Conservation (phyloP, 352 stramenopile genomes). For the Phytophthora citricola region DNA sequence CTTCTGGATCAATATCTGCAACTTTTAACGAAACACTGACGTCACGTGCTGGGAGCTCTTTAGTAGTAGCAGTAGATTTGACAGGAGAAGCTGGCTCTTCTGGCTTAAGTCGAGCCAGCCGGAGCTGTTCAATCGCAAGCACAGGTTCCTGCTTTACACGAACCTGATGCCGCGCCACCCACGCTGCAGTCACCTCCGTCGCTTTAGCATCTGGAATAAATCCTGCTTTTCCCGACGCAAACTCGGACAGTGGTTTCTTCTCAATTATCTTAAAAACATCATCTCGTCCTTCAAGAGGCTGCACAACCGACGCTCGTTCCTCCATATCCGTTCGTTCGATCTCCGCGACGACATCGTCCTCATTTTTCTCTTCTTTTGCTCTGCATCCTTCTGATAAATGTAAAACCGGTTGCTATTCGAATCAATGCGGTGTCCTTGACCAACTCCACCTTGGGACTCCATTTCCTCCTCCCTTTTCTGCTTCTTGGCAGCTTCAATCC, state of each 20-base stretch:
- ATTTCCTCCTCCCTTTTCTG: constrained; percentile 68
- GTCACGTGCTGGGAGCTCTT: constrained; percentile 9
- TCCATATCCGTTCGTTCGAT: constrained; percentile 17
- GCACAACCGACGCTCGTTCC: constrained; percentile 17
- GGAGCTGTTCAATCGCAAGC: constrained; percentile 54
- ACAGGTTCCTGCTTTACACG: constrained; percentile 48
- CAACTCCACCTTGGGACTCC: constrained; percentile 36
- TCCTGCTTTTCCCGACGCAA: constrained; percentile 8
- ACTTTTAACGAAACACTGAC: constrained; percentile 58
- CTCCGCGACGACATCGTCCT: constrained; percentile 46
- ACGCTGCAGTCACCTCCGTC: constrained; percentile 34
- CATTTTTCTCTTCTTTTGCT: constrained; percentile 17
- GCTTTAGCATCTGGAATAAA: constrained; percentile 24
- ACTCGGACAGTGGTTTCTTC: constrained; percentile 27
- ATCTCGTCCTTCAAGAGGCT: constrained; percentile 31
- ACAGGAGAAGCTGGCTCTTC: neutral
- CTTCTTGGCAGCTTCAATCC: constrained; percentile 62
- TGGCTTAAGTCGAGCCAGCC: constrained; percentile 34
- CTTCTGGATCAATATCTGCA: constrained; percentile 42
- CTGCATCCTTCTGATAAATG: constrained; percentile 60
- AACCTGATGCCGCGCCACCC: constrained; percentile 49
- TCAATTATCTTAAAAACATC: constrained; percentile 39
- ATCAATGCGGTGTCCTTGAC: constrained; percentile 77
- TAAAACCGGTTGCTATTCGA: constrained; percentile 79
- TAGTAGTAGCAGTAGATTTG: constrained; percentile 1